A percentile compares a stretch with the other conserved stretches of the same genome.
Evolutionary conservation across 139 green algal species (phyloP).

Genomic region (Chlorella sp.): DNA sequence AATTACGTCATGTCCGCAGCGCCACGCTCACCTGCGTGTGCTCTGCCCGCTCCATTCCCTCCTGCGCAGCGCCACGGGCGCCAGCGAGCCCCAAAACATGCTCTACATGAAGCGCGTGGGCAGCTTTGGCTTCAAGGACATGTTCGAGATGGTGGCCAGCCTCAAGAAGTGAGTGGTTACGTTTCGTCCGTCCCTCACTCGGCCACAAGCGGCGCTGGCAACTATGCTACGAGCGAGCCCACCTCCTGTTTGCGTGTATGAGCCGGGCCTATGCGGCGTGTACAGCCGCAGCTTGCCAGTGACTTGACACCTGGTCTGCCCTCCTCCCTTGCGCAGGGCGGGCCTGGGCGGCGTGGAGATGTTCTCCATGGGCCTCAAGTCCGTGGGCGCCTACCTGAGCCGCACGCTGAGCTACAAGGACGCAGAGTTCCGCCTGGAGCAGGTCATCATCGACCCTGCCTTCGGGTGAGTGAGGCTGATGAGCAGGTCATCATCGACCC

Average conservation of each 20-base stretch:
- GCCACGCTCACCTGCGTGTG: no score
- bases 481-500: conserved; percentile 44
- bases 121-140: conserved; percentile 25
- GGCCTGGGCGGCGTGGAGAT: conserved; percentile 69
- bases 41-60: no score
- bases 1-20: no score
- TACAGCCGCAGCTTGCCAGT: no score
- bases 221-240: no score
- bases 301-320: no score
- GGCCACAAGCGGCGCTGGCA: no score
- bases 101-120: conserved; percentile 73
- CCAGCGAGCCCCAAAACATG: conserved; percentile 80
- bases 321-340: conserved; percentile 41
- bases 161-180: conserved; percentile 20
- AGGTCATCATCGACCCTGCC: conserved; percentile 43
- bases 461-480: not conserved
- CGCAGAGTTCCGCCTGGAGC: conserved; percentile 17
- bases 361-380: conserved; percentile 70
- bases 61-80: conserved; percentile 78
- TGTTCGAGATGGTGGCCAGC: conserved; percentile 14
- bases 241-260: no score
- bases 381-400: conserved; percentile 71
- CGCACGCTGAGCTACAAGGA: conserved; percentile 65
- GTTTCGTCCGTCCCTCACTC: no score
- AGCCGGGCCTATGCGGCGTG: no score